phyloP scores from a whole-genome alignment of 2,329 filamentous ascomycete species.

The Pseudogymnoascus sp. region DNA sequence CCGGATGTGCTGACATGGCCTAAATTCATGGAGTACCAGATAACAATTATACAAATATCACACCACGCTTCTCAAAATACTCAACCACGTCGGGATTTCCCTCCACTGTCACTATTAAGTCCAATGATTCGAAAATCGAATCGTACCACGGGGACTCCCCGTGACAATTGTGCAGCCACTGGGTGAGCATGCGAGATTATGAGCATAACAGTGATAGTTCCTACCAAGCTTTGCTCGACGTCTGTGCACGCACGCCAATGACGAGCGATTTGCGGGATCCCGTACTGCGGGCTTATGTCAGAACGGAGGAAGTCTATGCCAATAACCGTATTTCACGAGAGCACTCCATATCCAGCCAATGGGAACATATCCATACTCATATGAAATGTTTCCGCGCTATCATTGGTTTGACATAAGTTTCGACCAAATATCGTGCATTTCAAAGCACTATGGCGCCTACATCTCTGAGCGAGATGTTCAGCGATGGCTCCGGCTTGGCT shows the following conservation, averaged over 20 bases:
- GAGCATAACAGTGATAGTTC: neutral
- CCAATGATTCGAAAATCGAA: too few relatives aligned
- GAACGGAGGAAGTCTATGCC: neutral
- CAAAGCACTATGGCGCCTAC: neutral
- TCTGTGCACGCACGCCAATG: neutral
- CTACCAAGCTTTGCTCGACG: neutral
- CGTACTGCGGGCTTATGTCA: neutral
- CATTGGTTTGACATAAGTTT: neutral
- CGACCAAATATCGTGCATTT: neutral
- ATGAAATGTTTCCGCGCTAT: neutral
- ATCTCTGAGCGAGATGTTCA: neutral
- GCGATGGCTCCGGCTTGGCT: neutral
- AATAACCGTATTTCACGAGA: neutral
- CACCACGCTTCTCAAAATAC: neutral
- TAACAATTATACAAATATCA: neutral
- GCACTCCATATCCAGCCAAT: neutral
- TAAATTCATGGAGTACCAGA: neutral
- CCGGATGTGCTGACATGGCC: neutral
- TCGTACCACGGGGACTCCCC: too few relatives aligned
- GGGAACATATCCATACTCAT: neutral
- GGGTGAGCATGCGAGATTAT: neutral
- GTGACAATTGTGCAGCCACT: too few relatives aligned
- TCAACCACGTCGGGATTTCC: too few relatives aligned
- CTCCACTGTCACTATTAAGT: too few relatives aligned
- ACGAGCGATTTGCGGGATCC: too few relatives aligned